Conservation (phyloP, 805 yeast genomes). For the Wickerhamomyces canadensis region DNA sequence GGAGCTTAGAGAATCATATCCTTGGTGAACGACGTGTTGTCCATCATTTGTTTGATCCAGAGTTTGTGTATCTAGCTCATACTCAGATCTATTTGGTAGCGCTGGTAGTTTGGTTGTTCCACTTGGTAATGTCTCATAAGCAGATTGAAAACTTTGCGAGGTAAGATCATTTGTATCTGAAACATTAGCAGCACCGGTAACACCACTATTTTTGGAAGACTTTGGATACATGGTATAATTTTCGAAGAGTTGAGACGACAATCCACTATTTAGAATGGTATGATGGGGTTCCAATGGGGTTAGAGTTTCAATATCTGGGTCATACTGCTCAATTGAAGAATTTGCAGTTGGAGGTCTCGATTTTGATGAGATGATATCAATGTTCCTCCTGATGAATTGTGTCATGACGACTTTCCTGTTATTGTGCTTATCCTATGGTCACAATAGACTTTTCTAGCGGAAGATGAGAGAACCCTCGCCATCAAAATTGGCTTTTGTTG, state of each 20-base stretch:
- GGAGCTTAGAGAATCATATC: not conserved
- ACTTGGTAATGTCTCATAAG: slow-evolving; percentile 7
- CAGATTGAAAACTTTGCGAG: slow-evolving; percentile 5
- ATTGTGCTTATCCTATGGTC: too few relatives aligned
- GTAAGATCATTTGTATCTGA: slow-evolving; percentile 3
- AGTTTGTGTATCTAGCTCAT: slow-evolving; percentile 5
- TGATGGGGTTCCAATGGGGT: not conserved
- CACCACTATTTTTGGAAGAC: too few relatives aligned
- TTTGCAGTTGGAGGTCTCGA: not conserved
- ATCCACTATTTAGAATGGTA: not conserved
- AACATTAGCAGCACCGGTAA: too few relatives aligned
- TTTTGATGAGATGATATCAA: slow-evolving; percentile 15
- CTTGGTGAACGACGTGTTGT: too few relatives aligned
- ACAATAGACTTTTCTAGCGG: too few relatives aligned
- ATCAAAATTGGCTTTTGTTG: too few relatives aligned
- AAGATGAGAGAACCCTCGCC: too few relatives aligned
- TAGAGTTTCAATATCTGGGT: not conserved
- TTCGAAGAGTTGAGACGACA: slow-evolving; percentile 2
- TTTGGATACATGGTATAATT: slow-evolving; percentile 1
- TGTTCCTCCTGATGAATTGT: slow-evolving; percentile 17
- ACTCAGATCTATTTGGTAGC: not conserved
- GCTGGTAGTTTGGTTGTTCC: slow-evolving; percentile 1
- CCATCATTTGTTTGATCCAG: not conserved
- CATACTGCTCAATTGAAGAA: not conserved
- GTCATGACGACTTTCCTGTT: slow-evolving; percentile 16